These are phyloP conservation scores for Vigna reflexopilosa DNA, from an alignment of 306 rosid genomes.

Conservation along the genomic window DNA sequence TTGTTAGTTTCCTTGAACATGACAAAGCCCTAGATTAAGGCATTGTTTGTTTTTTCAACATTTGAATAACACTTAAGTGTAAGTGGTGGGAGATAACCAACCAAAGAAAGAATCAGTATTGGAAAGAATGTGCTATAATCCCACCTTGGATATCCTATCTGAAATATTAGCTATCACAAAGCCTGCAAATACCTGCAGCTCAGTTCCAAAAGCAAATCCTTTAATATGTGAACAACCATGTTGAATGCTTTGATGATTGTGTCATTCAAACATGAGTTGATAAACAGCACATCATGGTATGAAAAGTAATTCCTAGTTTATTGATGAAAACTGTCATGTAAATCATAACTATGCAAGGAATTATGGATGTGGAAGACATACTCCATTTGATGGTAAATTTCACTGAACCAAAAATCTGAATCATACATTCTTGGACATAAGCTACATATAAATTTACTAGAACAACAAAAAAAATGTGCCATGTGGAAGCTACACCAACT, in stretches of 20 bases:
- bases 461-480: neutral
- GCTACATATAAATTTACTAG: neutral
- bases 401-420: neutral
- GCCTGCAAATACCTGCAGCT: constrained; percentile 88
- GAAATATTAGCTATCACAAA: constrained; percentile 94
- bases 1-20: constrained; percentile 44
- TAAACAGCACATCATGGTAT: neutral
- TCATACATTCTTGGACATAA: neutral
- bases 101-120: constrained; percentile 26
- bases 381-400: neutral
- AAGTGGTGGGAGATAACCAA: constrained; percentile 2
- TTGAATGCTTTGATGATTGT: constrained; percentile 12
- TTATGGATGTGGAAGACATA: neutral
- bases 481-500: neutral
- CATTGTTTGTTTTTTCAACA: constrained; percentile 38
- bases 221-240: constrained; percentile 21
- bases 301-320: neutral
- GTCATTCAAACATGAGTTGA: neutral
- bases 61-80: constrained; percentile 43
- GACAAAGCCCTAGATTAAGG: constrained; percentile 20
- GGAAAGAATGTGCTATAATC: constrained; percentile 59
- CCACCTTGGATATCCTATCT: constrained; percentile 69
- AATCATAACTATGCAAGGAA: neutral
- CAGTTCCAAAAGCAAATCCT: constrained; percentile 39
- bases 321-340: neutral